Evolutionary conservation across 1,284 basidiomycete species (phyloP).

Genomic region (Sporisorium exsertum): DNA sequence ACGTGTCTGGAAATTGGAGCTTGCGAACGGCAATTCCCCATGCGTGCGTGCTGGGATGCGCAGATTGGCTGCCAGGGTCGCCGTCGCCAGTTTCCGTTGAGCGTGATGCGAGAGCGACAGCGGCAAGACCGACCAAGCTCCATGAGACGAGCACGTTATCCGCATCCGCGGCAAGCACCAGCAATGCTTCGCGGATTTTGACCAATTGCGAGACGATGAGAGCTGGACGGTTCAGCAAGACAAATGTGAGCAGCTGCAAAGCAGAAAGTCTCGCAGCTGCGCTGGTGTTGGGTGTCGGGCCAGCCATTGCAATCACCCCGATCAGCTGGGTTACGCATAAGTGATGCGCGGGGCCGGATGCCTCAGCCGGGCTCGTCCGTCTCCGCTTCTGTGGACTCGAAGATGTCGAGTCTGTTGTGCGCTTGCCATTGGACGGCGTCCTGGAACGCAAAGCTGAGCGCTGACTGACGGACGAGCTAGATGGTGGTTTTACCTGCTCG

Average conservation of each 20-base stretch:
- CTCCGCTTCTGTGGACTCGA: conserved; percentile 27
- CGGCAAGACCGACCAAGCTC: conserved; percentile 21
- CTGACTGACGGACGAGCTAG: conserved; percentile 6
- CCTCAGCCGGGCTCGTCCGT: not conserved
- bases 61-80: not conserved
- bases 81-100: not conserved
- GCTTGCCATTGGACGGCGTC: conserved; percentile 23
- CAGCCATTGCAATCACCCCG: not conserved
- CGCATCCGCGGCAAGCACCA: conserved; percentile 10
- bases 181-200: not conserved
- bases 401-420: conserved; percentile 1
- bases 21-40: conserved; percentile 30
- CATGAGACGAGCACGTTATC: conserved; percentile 21
- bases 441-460: conserved; percentile 2
- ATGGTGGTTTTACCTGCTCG: not conserved
- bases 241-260: conserved; percentile 28
- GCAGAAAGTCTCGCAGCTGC: conserved; percentile 13
- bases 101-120: not conserved
- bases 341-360: not conserved
- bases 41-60: not conserved
- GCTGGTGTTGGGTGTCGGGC: not conserved
- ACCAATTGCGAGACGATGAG: conserved; percentile 10
- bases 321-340: conserved; percentile 5
- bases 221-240: conserved; percentile 12
- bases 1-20: conserved; percentile 21